Percentiles rank a stretch among this genome's conserved stretches.
Evolutionary conservation across 192 early-diverging fungal genomes (phyloP).

Genomic region (Linnemannia zychae): DNA sequence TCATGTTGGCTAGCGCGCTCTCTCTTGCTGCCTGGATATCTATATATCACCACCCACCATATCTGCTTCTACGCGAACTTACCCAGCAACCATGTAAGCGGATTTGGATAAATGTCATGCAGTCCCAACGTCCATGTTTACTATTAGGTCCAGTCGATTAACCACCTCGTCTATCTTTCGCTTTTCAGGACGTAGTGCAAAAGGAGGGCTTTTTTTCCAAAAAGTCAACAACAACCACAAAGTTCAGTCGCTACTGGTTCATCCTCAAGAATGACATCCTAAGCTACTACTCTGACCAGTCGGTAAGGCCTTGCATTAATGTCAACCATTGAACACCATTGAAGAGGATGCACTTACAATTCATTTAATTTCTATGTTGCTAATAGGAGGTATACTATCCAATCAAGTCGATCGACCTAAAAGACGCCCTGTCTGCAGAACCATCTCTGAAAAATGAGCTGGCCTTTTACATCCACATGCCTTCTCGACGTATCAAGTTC

Average conservation of each 20-base stretch:
- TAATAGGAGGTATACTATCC: slow-evolving; percentile 69
- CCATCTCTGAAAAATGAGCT: slow-evolving; percentile 52
- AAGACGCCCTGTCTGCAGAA: slow-evolving; percentile 62
- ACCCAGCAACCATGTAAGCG: slow-evolving; percentile 61
- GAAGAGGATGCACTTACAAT: not conserved
- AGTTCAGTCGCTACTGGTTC: slow-evolving; percentile 68
- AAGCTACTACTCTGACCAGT: slow-evolving; percentile 65
- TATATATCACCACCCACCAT: slow-evolving; percentile 72
- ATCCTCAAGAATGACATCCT: slow-evolving; percentile 72
- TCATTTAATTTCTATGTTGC: not conserved
- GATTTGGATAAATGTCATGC: not conserved
- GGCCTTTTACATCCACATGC: slow-evolving; percentile 61
- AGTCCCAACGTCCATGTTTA: not conserved
- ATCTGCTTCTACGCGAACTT: slow-evolving; percentile 74
- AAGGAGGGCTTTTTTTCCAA: slow-evolving; percentile 68
- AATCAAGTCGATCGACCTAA: slow-evolving; percentile 69
- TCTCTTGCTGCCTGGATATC: slow-evolving; percentile 68
- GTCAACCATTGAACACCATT: not conserved
- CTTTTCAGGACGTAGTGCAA: slow-evolving; percentile 62
- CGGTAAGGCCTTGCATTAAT: slow-evolving; percentile 39
- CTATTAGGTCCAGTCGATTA: not conserved
- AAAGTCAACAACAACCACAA: slow-evolving; percentile 39
- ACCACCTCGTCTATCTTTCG: slow-evolving; percentile 17
- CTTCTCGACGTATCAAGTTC: slow-evolving; percentile 61
- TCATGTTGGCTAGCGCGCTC: slow-evolving; percentile 72